phyloP scores from a whole-genome alignment of 768 basidiomycete species.

The Calocybe cyanea region DNA sequence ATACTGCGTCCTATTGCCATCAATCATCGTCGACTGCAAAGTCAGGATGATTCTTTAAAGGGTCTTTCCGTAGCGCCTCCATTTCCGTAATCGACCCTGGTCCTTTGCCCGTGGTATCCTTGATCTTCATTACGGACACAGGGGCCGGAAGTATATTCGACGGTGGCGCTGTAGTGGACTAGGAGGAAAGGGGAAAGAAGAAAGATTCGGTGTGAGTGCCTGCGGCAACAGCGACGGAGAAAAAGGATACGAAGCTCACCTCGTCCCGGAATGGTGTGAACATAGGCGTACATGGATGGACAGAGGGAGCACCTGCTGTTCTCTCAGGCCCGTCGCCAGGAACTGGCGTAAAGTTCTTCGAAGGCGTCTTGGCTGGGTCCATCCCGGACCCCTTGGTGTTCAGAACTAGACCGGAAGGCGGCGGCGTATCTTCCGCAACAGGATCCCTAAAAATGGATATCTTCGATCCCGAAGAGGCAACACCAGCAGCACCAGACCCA shows the following conservation, averaged over 20 bases:
- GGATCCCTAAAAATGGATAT: conserved; percentile 69
- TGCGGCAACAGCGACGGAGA: background rate
- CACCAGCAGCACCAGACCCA: conserved; percentile 27
- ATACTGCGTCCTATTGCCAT: background rate
- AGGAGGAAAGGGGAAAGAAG: background rate
- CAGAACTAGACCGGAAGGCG: conserved; percentile 31
- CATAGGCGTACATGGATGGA: conserved; percentile 44
- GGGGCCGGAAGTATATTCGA: conserved; percentile 29
- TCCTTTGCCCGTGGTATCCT: conserved; percentile 42
- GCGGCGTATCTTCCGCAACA: conserved; percentile 41
- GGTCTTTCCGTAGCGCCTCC: conserved; percentile 75
- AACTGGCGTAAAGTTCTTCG: conserved; percentile 32
- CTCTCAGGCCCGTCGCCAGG: conserved; percentile 25
- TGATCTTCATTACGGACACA: conserved; percentile 69
- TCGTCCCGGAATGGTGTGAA: conserved; percentile 77
- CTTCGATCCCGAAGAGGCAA: conserved; percentile 34
- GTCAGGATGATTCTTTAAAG: conserved; percentile 67
- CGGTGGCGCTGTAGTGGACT: conserved; percentile 24
- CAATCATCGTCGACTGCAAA: conserved; percentile 12
- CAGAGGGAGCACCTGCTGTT: conserved; percentile 15
- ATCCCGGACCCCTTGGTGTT: conserved; percentile 22
- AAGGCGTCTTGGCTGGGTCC: conserved; percentile 26
- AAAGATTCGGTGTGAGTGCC: conserved; percentile 11
- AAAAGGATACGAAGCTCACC: conserved; percentile 34
- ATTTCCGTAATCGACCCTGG: conserved; percentile 55